Base-by-base conservation (phyloP, 192 early-diverging fungal genomes). In the Jimgerdemannia lactiflua region DNA sequence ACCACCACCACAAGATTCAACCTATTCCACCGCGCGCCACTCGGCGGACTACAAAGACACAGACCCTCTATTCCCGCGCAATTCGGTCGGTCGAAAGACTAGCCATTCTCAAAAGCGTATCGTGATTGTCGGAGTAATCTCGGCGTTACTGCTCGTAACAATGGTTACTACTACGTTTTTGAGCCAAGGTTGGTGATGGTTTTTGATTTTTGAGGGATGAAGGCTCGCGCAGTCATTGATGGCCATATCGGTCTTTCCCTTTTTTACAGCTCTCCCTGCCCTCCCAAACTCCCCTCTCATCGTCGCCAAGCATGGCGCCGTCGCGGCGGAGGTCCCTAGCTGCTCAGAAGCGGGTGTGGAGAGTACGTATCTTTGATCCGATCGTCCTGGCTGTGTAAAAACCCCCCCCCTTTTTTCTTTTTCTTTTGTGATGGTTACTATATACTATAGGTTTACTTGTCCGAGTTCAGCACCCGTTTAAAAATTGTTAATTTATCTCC, bases 331-430 rank as follows among this genome's bases (percentile, higher is more conserved):
- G 69, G 87, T 87, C 74, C 82, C 86, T 63, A 82, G 84, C 64
- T 94, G 93, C 79, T 94, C 93, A 3, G 75, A 83, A 65, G 88
- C 90, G 63, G 93, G 93, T 71, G 85, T 88, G 19, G 85, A 91
- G 65, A 80, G 88, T 89, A 83, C 70, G 39, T 43, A 66, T 41
- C n/a, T n/a, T 39, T 40, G 39, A 6, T 70, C 39, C 9, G 40
- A 70, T 14, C 7, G 29, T 59, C 10, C 20, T 74, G 2, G 39
- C 14, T 42, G 18, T 75, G 39, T 9, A 40, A 19, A 40, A 17
- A 4, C 10, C 69, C 19, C 9, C 59, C 78, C 10, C 6, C 10
- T 4, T 41, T 77, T 63, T 4, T 78, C 44, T 71, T 69, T 64
- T 77, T 69, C 43, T 70, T 77, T 49, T 17, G 17, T 59, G 54